A percentile compares a stretch with the other conserved stretches of the same genome.
These are phyloP conservation scores for Backusella parvicylindrica DNA, from an alignment of 192 early-diverging fungal species.

Conservation along the genomic window DNA sequence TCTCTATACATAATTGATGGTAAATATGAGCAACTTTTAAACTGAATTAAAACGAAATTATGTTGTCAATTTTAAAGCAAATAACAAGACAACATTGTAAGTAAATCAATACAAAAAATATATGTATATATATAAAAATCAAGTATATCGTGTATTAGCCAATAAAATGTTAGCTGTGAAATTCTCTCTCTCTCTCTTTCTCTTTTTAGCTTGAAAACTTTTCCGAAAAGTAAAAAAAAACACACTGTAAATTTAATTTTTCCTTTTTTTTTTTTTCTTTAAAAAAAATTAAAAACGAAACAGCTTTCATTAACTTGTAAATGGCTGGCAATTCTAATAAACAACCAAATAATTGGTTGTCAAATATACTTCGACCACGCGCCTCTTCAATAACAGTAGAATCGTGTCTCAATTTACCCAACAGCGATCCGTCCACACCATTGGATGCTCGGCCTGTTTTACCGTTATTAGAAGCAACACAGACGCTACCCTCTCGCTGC, in stretches of 20 bases:
- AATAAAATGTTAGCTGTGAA: neutral
- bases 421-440: constrained; percentile 22
- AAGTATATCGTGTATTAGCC: neutral
- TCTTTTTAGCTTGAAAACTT: neutral
- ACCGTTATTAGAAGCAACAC: constrained; percentile 35
- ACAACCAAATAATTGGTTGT: constrained; percentile 25
- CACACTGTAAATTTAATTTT: neutral
- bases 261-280: neutral
- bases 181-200: neutral
- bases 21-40: too few species aligned
- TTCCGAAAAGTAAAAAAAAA: neutral
- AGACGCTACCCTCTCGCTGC: constrained; percentile 37
- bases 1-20: too few species aligned
- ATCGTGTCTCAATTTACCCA: constrained; percentile 31
- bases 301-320: neutral
- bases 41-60: too few species aligned
- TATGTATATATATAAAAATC: neutral
- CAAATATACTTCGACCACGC: constrained; percentile 27
- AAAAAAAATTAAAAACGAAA: neutral
- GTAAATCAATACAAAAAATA: too few species aligned
- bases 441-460: constrained; percentile 51
- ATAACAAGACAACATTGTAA: too few species aligned
- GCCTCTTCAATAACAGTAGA: constrained; percentile 30
- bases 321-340: constrained; percentile 8
- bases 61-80: too few species aligned